A percentile compares a stretch with the other conserved stretches of the same genome.
Evolutionary conservation across 148 eudicot genomes (phyloP).

Genomic region (Talinum fruticosum): DNA sequence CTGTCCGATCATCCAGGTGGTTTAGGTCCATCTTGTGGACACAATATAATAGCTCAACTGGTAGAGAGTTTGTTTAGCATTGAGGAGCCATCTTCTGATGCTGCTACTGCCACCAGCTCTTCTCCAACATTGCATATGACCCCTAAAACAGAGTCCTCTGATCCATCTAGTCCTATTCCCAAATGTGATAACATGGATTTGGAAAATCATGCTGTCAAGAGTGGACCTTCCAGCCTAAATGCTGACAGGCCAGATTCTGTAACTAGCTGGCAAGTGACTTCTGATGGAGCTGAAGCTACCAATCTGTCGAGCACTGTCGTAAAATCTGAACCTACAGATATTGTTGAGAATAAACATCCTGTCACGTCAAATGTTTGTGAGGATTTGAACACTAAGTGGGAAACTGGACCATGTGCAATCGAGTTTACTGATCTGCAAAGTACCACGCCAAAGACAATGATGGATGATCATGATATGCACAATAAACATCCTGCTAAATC

Average conservation of each 20-base stretch:
- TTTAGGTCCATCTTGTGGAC: constrained; percentile 38
- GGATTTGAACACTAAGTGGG: constrained; percentile 10
- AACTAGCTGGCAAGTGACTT: constrained; percentile 16
- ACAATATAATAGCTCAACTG: constrained; percentile 31
- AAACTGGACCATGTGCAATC: constrained; percentile 12
- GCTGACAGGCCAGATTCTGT: constrained; percentile 8
- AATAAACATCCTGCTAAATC: constrained; percentile 16
- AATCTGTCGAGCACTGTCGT: constrained; percentile 25
- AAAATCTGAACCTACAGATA: constrained; percentile 15
- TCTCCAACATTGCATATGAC: constrained; percentile 34
- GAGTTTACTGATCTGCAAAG: constrained; percentile 16
- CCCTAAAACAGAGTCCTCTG: constrained; percentile 25
- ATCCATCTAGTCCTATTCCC: constrained; percentile 41
- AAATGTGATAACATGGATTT: constrained; percentile 23
- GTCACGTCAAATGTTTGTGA: constrained; percentile 10
- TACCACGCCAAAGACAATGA: neutral
- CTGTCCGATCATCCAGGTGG: constrained; percentile 30
- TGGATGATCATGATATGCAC: constrained; percentile 14
- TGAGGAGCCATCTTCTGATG: constrained; percentile 33
- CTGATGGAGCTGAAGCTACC: constrained; percentile 18
- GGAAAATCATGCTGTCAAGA: constrained; percentile 19
- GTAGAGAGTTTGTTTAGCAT: constrained; percentile 36
- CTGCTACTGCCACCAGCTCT: constrained; percentile 32
- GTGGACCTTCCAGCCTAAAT: constrained; percentile 20
- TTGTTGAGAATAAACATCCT: constrained; percentile 17